A percentile compares a stretch with the other conserved stretches of the same genome.
These are phyloP conservation scores for Albizia julibrissin DNA, from an alignment of 306 rosid species.

Conservation along the genomic window DNA sequence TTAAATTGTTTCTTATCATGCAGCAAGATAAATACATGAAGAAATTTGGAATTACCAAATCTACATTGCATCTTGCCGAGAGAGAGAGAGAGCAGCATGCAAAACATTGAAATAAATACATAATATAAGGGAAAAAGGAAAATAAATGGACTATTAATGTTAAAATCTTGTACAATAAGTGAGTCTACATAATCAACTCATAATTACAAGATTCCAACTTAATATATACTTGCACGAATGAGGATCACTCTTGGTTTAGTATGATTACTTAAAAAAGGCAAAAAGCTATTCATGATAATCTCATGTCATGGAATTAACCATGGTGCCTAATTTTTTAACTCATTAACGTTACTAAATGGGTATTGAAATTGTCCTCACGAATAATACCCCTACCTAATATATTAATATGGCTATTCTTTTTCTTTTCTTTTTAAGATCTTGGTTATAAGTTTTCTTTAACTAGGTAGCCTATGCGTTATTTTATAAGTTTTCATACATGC, in stretches of 20 bases:
- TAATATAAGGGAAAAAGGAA: neutral
- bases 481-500: neutral
- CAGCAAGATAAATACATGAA: neutral
- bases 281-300: too few species aligned
- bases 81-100: neutral
- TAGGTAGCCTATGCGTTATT: too few species aligned
- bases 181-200: neutral
- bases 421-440: too few species aligned
- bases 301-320: too few species aligned
- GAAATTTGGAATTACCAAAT: neutral
- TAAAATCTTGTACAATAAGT: neutral
- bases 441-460: too few species aligned
- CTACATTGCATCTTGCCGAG: neutral
- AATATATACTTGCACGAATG: neutral
- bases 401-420: too few species aligned
- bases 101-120: neutral
- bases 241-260: too few species aligned
- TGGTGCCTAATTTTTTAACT: too few species aligned
- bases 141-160: neutral
- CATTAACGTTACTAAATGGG: too few species aligned
- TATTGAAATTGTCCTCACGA: too few species aligned
- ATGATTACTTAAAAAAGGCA: too few species aligned
- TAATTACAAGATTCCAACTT: neutral
- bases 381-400: too few species aligned
- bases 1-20: neutral